A percentile compares a stretch with the other conserved stretches of the same genome.
These are phyloP conservation scores for Crotalaria pallida DNA, from an alignment of 306 rosid genomes.

Conservation along the genomic window DNA sequence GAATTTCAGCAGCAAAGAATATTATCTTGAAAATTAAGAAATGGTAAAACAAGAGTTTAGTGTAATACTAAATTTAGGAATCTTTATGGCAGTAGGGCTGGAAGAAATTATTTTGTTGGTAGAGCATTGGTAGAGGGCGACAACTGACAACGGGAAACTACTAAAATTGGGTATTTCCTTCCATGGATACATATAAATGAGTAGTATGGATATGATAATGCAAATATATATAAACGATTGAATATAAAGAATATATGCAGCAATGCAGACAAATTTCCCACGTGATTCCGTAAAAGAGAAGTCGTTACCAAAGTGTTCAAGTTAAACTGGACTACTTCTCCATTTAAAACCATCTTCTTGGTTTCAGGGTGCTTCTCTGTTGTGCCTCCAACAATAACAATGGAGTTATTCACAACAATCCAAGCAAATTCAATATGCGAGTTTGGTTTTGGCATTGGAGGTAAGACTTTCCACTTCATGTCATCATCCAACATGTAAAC, in stretches of 20 bases:
- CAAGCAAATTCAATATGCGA: constrained; percentile 93
- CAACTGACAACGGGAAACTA: neutral
- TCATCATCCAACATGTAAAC: constrained; percentile 83
- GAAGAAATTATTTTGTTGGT: neutral
- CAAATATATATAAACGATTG: neutral
- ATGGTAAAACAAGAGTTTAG: neutral
- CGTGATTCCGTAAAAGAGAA: constrained; percentile 13
- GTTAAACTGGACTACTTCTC: constrained; percentile 81
- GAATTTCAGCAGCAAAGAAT: neutral
- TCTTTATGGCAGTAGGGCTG: neutral
- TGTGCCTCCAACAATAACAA: constrained; percentile 77
- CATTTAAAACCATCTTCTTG: constrained; percentile 82
- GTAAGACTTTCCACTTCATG: constrained; percentile 80
- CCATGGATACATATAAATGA: neutral
- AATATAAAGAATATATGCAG: constrained; percentile 14
- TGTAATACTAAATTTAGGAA: neutral
- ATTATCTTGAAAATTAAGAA: neutral
- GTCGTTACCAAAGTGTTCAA: constrained; percentile 56
- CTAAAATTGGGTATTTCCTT: neutral
- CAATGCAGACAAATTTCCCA: constrained; percentile 2
- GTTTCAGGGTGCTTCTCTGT: constrained; percentile 90
- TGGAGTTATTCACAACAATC: constrained; percentile 70
- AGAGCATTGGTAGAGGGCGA: neutral
- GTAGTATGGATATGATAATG: neutral
- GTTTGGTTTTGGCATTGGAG: constrained; percentile 81